Conservation (phyloP, 2,329 filamentous ascomycete species). For the Talaromyces sp. region DNA sequence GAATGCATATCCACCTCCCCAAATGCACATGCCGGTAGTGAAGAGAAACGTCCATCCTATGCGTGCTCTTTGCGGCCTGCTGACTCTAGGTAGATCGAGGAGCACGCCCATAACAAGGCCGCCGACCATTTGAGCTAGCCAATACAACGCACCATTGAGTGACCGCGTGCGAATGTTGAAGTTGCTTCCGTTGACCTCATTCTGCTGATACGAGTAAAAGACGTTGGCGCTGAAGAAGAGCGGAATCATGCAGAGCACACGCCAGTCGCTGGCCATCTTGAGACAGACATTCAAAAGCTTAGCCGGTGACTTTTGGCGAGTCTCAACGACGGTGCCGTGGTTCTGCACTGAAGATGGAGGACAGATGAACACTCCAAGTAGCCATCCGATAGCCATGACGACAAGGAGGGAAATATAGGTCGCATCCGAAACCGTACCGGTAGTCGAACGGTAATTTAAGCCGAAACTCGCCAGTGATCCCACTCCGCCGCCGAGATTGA, state of each 20-base stretch:
- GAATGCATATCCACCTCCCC: constrained; percentile 64
- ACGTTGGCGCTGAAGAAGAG: constrained; percentile 54
- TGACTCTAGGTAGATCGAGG: constrained; percentile 42
- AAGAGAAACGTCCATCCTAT: constrained; percentile 49
- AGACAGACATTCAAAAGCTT: constrained; percentile 20
- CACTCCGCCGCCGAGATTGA: constrained; percentile 46
- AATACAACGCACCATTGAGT: constrained; percentile 51
- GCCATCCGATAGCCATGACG: constrained; percentile 50
- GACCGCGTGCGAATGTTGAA: constrained; percentile 53
- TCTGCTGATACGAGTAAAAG: constrained; percentile 54
- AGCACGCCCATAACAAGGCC: constrained; percentile 40
- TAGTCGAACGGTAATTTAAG: constrained; percentile 42
- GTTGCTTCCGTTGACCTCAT: constrained; percentile 49
- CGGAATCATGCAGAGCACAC: constrained; percentile 49
- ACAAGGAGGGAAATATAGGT: constrained; percentile 51
- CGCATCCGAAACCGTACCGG: constrained; percentile 47
- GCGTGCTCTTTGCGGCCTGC: constrained; percentile 47
- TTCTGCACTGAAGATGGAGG: constrained; percentile 44
- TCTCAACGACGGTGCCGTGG: constrained; percentile 25
- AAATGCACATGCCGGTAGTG: constrained; percentile 50
- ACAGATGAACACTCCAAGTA: constrained; percentile 48
- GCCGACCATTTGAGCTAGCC: constrained; percentile 52
- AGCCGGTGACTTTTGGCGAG: neutral
- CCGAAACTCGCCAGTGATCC: constrained; percentile 46
- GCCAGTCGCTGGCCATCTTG: constrained; percentile 41